Evolutionary conservation across 768 basidiomycete species (phyloP).

Genomic region (Boletales sp.): DNA sequence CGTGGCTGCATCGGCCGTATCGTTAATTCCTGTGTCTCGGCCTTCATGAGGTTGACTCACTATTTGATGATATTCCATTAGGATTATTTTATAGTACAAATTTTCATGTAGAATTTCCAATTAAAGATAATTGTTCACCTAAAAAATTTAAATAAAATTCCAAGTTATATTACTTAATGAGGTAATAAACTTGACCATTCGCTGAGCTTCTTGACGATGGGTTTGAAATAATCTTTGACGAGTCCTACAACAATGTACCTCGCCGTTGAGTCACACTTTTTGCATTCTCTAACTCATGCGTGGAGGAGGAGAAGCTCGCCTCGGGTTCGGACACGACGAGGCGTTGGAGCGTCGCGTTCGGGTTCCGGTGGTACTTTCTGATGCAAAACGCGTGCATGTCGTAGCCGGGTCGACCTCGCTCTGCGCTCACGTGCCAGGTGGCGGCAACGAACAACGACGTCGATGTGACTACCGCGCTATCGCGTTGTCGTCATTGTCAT

Average conservation of each 20-base stretch:
- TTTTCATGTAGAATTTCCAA: too few relatives aligned
- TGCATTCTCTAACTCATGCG: conserved; percentile 95
- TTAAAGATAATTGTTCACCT: too few relatives aligned
- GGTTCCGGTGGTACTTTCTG: conserved; percentile 84
- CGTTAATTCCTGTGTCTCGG: conserved; percentile 81
- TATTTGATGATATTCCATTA: too few relatives aligned
- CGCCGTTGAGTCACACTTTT: conserved; percentile 89
- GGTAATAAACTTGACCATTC: too few relatives aligned
- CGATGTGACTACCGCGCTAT: too few relatives aligned
- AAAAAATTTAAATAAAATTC: too few relatives aligned
- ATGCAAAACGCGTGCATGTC: conserved; percentile 82
- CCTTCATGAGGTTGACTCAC: conserved; percentile 89
- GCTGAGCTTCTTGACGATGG: conserved; percentile 92
- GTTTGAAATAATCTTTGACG: conserved; percentile 91
- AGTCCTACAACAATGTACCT: conserved; percentile 88
- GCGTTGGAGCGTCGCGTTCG: conserved; percentile 69
- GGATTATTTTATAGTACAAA: too few relatives aligned
- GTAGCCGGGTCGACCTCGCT: conserved; percentile 82
- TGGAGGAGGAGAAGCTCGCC: conserved; percentile 87
- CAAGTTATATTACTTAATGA: too few relatives aligned
- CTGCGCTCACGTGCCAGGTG: too few relatives aligned
- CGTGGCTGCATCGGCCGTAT: conserved; percentile 83
- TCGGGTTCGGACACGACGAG: conserved; percentile 75
- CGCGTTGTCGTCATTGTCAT: too few relatives aligned
- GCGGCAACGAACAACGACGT: too few relatives aligned